Base-by-base conservation (phyloP, 1,284 basidiomycete genomes). In the Boletellus deceptivus region DNA sequence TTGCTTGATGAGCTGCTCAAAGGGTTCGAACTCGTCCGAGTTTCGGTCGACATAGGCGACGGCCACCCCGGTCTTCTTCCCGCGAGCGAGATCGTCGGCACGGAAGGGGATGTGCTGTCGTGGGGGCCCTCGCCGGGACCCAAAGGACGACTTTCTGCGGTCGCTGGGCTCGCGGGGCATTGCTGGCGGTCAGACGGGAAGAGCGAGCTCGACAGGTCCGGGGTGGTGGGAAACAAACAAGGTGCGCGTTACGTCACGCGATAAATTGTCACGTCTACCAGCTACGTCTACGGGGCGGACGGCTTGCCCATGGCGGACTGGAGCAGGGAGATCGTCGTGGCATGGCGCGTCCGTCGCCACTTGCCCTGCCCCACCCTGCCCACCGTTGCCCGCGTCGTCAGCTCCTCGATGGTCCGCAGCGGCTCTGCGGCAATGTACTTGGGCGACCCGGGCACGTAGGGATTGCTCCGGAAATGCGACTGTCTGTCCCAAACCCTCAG, bases 11-110 rank as follows among this genome's bases (percentile, higher is more conserved):
- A 93, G 75, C 57, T 84, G 80, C 50, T 84, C 82, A 60, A 91
- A 88, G 11, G 84, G 84, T 68, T 95, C 92, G 65, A 91, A 91
- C 10, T 92, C 94, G 63, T 93, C 89, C 14, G 85, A 85, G 58
- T 83, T 84, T 55, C 82, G 80, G 46, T 84, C 80, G 45, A 91
- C 81, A 64, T 83, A 79, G 25, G 70, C 75, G 16, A 90, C 80
- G 2, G 77, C 73, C 47, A 88, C 75, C 3, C 88, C 88, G 0
- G 87, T 91, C 64, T 82, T 86, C 75, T 86, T 89, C 16, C 88
- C 88, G 51, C 83, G 84, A 41, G 78, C 77, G 17, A 80, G 78
- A 58, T 90, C 83, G 61, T 89, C 84, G 10, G 82, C 86, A 43
- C 83, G 78, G 60, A 84, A 90, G 0, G 88, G 88, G 16, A 88